Evolutionary conservation across 179 eudicot species (phyloP).

Genomic region (Silene noctiflora): DNA sequence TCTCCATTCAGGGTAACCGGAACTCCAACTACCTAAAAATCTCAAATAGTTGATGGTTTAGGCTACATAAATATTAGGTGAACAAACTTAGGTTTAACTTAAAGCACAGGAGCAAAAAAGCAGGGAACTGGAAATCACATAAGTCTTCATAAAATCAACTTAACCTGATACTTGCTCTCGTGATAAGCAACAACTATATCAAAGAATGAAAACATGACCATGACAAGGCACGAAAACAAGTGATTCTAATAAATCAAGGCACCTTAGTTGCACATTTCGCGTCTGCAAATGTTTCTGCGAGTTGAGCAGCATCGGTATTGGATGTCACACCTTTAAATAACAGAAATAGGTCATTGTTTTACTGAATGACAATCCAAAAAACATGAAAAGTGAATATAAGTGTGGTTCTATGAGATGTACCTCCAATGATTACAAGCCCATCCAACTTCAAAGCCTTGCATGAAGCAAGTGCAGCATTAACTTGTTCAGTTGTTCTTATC

Average conservation of each 20-base stretch:
- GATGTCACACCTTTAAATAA: slow-evolving; percentile 81
- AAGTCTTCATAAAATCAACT: background rate
- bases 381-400: background rate
- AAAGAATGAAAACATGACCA: background rate
- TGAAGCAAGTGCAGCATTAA: slow-evolving; percentile 80
- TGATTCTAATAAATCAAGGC: background rate
- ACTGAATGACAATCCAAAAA: background rate
- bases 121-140: background rate
- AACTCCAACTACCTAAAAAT: slow-evolving; percentile 88
- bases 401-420: slow-evolving; percentile 29
- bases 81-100: background rate
- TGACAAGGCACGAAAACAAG: background rate
- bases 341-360: background rate
- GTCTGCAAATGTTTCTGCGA: slow-evolving; percentile 91
- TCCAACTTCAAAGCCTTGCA: slow-evolving; percentile 85
- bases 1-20: slow-evolving; percentile 98
- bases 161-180: slow-evolving; percentile 9
- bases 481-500: slow-evolving; percentile 93
- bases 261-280: slow-evolving; percentile 91
- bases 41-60: slow-evolving; percentile 3
- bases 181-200: slow-evolving; percentile 7
- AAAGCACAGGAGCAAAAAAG: background rate
- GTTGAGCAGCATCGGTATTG: slow-evolving; percentile 98
- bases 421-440: slow-evolving; percentile 96
- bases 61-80: background rate